Conservation (phyloP, 805 yeast genomes). For the Diddensiella transvaalensis region DNA sequence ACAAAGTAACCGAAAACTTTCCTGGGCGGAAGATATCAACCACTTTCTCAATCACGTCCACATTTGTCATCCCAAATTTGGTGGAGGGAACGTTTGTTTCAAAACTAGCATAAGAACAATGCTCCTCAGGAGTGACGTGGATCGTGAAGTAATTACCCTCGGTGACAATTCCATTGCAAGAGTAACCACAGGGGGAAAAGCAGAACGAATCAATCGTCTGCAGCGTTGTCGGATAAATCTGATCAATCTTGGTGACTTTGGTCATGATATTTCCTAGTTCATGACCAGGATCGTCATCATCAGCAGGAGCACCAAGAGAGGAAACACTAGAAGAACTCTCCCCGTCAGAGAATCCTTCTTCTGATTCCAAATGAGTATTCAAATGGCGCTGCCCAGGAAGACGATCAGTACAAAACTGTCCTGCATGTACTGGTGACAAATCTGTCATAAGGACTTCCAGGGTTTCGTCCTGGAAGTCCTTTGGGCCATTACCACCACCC, state of each 20-base stretch:
- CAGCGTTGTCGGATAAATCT: conserved; percentile 43
- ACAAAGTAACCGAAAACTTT: conserved; percentile 62
- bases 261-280: conserved; percentile 69
- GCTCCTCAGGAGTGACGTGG: conserved; percentile 90
- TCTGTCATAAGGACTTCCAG: conserved; percentile 91
- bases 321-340: conserved; percentile 32
- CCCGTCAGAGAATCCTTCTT: conserved; percentile 18
- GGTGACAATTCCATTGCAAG: conserved; percentile 75
- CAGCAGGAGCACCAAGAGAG: conserved; percentile 32
- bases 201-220: conserved; percentile 75
- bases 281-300: conserved; percentile 74
- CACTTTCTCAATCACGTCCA: conserved; percentile 57
- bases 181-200: conserved; percentile 91
- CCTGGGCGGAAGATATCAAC: conserved; percentile 68
- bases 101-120: conserved; percentile 95
- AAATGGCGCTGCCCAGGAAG: conserved; percentile 23
- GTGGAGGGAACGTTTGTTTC: conserved; percentile 74
- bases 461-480: conserved; percentile 54
- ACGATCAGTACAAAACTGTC: conserved; percentile 56
- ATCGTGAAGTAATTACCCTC: conserved; percentile 70
- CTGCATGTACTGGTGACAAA: conserved; percentile 53
- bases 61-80: conserved; percentile 40
- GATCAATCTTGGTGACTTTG: conserved; percentile 56
- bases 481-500: background rate
- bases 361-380: background rate